phyloP scores from a whole-genome alignment of 352 stramenopile genomes.

The Pythium rishiriense region DNA sequence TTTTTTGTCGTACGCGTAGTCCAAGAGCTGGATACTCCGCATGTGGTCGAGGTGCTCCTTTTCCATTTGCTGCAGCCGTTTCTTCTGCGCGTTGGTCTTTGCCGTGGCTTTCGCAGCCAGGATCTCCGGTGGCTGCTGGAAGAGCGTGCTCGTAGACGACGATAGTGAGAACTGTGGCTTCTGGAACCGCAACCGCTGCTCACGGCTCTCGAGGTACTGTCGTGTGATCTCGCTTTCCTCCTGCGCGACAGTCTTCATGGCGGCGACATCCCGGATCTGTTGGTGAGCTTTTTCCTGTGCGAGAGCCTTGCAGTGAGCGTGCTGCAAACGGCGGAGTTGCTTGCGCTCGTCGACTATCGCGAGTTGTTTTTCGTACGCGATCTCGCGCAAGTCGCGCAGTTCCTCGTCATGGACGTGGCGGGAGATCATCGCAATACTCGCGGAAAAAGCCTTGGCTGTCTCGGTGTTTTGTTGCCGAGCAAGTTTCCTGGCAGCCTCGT shows the following conservation, averaged over 20 bases:
- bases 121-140: conserved; percentile 64
- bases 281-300: conserved; percentile 41
- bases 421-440: conserved; percentile 77
- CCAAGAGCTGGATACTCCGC: conserved; percentile 66
- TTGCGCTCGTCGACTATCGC: conserved; percentile 48
- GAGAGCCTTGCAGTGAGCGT: conserved; percentile 55
- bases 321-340: conserved; percentile 45
- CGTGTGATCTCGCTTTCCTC: conserved; percentile 50
- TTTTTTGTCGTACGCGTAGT: conserved; percentile 72
- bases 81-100: conserved; percentile 44
- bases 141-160: conserved; percentile 67
- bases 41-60: conserved; percentile 66
- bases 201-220: conserved; percentile 42
- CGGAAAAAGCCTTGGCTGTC: conserved; percentile 57
- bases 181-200: conserved; percentile 47
- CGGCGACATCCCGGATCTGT: conserved; percentile 46
- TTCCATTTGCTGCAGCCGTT: conserved; percentile 46
- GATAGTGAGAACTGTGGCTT: conserved; percentile 61
- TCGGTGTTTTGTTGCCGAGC: conserved; percentile 40
- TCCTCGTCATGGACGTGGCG: conserved; percentile 73
- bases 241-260: conserved; percentile 58
- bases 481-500: conserved; percentile 36
- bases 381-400: conserved; percentile 46
- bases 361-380: conserved; percentile 41
- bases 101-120: conserved; percentile 59